These are phyloP conservation scores for Saposhnikovia divaricata DNA, from an alignment of 129 eudicot genomes.

Conservation along the genomic window DNA sequence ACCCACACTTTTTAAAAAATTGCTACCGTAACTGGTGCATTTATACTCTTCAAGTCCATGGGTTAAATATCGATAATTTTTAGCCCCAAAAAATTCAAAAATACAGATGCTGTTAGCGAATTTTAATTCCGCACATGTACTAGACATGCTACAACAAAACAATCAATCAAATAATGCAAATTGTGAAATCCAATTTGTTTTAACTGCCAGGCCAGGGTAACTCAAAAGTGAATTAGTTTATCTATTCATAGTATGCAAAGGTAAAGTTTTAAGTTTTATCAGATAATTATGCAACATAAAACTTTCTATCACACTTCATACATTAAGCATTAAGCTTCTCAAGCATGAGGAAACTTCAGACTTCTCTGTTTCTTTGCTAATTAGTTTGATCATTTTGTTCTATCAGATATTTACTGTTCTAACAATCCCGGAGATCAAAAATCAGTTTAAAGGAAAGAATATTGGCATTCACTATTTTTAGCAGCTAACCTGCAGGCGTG, in stretches of 20 bases:
- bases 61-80: background rate
- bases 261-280: background rate
- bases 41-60: background rate
- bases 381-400: background rate
- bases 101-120: background rate
- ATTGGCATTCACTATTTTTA: background rate
- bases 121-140: background rate
- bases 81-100: background rate
- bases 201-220: background rate
- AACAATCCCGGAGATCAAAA: background rate
- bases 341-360: background rate
- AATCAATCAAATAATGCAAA: background rate
- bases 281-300: background rate
- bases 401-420: background rate
- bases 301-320: background rate
- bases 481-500: background rate
- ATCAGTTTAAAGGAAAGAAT: background rate
- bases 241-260: background rate
- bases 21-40: background rate
- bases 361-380: background rate
- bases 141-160: background rate
- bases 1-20: background rate
- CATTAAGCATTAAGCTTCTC: background rate
- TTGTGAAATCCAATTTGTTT: background rate
- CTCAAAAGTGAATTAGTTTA: background rate